Percentiles rank a stretch among this genome's conserved stretches.
Conservation (phyloP, 2,329 filamentous ascomycete genomes). For the Verticillium isaacii region DNA sequence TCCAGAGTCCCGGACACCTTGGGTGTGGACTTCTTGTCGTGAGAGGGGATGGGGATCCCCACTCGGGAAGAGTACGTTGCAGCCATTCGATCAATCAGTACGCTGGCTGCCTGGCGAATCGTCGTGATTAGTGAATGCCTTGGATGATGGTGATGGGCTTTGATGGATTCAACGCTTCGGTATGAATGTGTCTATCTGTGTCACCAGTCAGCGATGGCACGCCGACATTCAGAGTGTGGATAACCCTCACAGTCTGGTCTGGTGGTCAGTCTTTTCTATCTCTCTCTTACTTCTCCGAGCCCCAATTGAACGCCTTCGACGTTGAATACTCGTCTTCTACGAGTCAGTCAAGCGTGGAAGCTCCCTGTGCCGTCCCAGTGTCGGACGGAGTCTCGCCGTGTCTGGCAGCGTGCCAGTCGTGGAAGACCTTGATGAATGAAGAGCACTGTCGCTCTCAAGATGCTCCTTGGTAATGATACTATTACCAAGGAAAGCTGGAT, state of each 20-base stretch:
- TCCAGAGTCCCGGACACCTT: slow-evolving; percentile 6
- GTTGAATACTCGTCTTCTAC: neutral
- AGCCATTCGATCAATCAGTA: neutral
- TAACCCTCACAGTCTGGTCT: neutral
- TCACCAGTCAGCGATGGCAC: neutral
- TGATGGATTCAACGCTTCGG: neutral
- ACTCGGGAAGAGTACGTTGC: neutral
- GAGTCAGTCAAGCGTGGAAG: neutral
- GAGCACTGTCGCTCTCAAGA: neutral
- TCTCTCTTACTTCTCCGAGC: neutral
- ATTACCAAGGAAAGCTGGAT: slow-evolving; percentile 16
- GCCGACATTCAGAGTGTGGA: neutral
- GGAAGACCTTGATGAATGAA: neutral
- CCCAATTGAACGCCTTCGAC: neutral
- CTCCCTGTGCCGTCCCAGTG: neutral
- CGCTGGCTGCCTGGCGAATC: neutral
- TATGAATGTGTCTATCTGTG: neutral
- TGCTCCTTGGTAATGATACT: neutral
- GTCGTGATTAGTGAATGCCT: neutral
- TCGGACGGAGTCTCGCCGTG: neutral
- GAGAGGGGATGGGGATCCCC: neutral
- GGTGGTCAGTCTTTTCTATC: neutral
- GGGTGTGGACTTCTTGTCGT: neutral
- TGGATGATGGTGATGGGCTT: neutral
- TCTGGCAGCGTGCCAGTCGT: neutral